These are phyloP conservation scores for Prunus armeniaca DNA, from an alignment of 306 rosid species.

Conservation along the genomic window DNA sequence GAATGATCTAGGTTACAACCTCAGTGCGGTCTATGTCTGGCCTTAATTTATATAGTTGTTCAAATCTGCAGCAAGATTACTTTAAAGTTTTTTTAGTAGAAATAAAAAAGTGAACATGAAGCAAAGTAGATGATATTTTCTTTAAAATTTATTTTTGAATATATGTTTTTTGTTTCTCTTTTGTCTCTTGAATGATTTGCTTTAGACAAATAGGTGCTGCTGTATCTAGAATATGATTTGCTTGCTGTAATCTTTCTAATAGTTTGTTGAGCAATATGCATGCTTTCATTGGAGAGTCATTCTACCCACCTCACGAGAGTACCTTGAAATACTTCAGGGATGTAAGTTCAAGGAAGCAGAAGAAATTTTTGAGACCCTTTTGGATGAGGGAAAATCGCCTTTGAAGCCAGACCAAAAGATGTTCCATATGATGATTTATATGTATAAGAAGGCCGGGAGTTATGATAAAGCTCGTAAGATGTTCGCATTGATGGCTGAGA, in stretches of 20 bases:
- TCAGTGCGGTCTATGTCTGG: no score
- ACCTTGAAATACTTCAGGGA: conserved; percentile 49
- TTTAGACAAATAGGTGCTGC: not conserved
- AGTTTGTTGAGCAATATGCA: not conserved
- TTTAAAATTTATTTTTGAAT: no score
- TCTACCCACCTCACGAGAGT: conserved; percentile 23
- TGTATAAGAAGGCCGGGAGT: conserved; percentile 83
- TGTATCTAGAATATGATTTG: not conserved
- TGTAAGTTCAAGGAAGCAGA: conserved; percentile 81
- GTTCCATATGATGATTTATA: conserved; percentile 96
- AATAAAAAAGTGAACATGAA: no score
- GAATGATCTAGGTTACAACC: no score
- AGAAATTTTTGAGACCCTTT: conserved; percentile 66
- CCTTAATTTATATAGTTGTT: no score
- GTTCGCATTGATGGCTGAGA: conserved; percentile 72
- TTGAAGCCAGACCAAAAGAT: conserved; percentile 88
- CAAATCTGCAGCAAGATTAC: no score
- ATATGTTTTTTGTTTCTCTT: no score
- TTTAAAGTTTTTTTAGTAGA: no score
- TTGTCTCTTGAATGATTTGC: not conserved
- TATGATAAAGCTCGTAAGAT: conserved; percentile 82
- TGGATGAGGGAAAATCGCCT: conserved; percentile 58
- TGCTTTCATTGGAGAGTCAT: conserved; percentile 18
- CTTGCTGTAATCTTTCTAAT: not conserved
- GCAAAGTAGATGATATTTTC: no score